A percentile compares a stretch with the other conserved stretches of the same genome.
phyloP scores from a whole-genome alignment of 352 stramenopile genomes.

The Globisporangium sylvaticum region DNA sequence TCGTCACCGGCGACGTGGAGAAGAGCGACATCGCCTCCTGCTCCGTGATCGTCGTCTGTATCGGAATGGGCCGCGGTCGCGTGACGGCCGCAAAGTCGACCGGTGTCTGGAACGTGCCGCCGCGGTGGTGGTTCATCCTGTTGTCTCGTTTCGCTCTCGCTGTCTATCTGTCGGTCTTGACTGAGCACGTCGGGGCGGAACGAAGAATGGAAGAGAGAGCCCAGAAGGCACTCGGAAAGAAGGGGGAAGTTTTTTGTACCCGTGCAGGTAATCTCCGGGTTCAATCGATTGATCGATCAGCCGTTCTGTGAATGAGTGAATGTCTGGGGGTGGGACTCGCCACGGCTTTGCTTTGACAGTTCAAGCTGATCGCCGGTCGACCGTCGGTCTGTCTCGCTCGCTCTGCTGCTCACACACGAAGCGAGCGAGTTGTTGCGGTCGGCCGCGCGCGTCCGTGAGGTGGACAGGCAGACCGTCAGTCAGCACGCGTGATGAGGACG shows the following conservation, averaged over 20 bases:
- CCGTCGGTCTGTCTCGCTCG: background rate
- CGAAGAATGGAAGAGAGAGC: constrained; percentile 9
- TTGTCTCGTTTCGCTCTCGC: background rate
- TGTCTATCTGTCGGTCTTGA: background rate
- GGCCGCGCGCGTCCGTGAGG: background rate
- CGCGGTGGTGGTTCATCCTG: background rate
- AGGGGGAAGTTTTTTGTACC: constrained; percentile 9
- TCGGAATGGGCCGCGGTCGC: constrained; percentile 3
- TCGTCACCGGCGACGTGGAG: constrained; percentile 13
- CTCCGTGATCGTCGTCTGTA: background rate
- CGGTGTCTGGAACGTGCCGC: background rate
- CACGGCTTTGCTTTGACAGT: background rate
- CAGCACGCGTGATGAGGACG: background rate
- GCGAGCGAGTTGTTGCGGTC: background rate
- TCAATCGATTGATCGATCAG: background rate
- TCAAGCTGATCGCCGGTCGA: background rate
- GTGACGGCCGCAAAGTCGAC: constrained; percentile 1
- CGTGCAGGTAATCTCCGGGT: background rate
- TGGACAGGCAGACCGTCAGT: background rate
- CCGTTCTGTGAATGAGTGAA: constrained; percentile 3
- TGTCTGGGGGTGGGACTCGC: background rate
- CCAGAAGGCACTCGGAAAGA: background rate
- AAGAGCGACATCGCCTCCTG: constrained; percentile 12
- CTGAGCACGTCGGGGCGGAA: constrained; percentile 10
- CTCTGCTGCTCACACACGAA: background rate